These are phyloP conservation scores for Lophiostoma macrostomum DNA, from an alignment of 495 filamentous ascomycete genomes.

Conservation along the genomic window DNA sequence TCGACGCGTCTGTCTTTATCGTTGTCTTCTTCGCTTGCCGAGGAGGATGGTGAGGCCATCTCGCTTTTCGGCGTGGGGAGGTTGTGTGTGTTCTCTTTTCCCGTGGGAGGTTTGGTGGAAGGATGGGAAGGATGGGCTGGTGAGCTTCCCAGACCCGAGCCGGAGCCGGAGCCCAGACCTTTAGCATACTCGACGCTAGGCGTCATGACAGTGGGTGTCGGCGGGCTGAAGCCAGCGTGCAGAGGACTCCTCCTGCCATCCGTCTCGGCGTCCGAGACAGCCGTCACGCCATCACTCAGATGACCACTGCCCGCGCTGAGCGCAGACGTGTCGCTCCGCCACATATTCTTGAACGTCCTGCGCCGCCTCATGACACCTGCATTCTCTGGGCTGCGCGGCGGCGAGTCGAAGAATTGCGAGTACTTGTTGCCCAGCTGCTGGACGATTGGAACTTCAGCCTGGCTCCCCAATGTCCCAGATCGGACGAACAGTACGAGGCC, in stretches of 20 bases:
- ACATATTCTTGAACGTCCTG: conserved; percentile 27
- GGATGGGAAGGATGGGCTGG: too few species aligned
- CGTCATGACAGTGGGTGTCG: conserved; percentile 42
- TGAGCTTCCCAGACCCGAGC: conserved; percentile 3
- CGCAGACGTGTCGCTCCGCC: conserved; percentile 28
- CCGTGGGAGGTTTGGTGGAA: neutral
- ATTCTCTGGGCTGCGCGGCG: conserved; percentile 47
- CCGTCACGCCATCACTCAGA: conserved; percentile 37
- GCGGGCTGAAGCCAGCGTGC: conserved; percentile 46
- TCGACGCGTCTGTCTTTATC: conserved; percentile 6
- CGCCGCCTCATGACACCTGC: conserved; percentile 33
- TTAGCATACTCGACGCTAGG: neutral
- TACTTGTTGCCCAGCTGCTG: conserved; percentile 46
- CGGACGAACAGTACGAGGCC: conserved; percentile 78
- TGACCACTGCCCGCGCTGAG: conserved; percentile 33
- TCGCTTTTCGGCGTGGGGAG: conserved; percentile 26
- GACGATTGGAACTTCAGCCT: conserved; percentile 55
- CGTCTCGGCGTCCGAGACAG: conserved; percentile 44
- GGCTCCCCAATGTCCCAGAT: conserved; percentile 42
- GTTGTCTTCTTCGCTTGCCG: too few species aligned
- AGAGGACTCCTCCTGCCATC: conserved; percentile 42
- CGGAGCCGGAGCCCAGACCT: neutral
- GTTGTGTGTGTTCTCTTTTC: conserved; percentile 14
- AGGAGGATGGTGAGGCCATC: neutral
- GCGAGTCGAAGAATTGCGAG: conserved; percentile 44